phyloP scores from a whole-genome alignment of 2,329 filamentous ascomycete genomes.

The Penicillium sp. region DNA sequence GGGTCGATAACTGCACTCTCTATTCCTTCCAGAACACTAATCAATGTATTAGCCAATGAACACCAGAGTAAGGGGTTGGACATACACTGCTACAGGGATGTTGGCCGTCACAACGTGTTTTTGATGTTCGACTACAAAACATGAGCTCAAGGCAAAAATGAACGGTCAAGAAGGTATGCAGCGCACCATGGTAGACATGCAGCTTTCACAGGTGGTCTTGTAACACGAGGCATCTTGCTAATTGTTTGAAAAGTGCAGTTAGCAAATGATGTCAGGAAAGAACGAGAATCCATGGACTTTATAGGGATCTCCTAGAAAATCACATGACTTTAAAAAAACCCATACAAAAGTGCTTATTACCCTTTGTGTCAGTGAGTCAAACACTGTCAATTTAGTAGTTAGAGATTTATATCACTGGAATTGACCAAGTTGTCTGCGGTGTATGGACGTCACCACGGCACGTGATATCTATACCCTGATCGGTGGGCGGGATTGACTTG shows the following conservation, averaged over 20 bases:
- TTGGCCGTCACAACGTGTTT: slow-evolving; percentile 22
- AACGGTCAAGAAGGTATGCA: background rate
- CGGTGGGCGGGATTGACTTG: too few relatives aligned
- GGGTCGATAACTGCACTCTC: slow-evolving; percentile 15
- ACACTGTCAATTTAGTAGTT: too few relatives aligned
- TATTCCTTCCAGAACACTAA: slow-evolving; percentile 14
- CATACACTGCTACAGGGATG: slow-evolving; percentile 18
- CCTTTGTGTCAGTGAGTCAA: too few relatives aligned
- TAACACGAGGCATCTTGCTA: background rate
- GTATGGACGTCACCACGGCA: background rate
- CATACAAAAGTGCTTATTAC: too few relatives aligned
- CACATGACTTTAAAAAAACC: too few relatives aligned
- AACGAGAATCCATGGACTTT: too few relatives aligned
- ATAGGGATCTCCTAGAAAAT: too few relatives aligned
- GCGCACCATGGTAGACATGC: background rate
- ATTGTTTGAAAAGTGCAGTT: background rate
- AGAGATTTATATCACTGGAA: too few relatives aligned
- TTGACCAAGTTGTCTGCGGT: too few relatives aligned
- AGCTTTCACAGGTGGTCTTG: background rate
- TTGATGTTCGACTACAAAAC: slow-evolving; percentile 15
- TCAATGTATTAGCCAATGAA: background rate
- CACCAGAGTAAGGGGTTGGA: background rate
- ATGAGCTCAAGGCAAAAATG: background rate
- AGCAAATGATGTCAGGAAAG: background rate
- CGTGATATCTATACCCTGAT: slow-evolving; percentile 3